Evolutionary conservation across 1,139 yeast species (phyloP).

Genomic region (Pichia cactophila): DNA sequence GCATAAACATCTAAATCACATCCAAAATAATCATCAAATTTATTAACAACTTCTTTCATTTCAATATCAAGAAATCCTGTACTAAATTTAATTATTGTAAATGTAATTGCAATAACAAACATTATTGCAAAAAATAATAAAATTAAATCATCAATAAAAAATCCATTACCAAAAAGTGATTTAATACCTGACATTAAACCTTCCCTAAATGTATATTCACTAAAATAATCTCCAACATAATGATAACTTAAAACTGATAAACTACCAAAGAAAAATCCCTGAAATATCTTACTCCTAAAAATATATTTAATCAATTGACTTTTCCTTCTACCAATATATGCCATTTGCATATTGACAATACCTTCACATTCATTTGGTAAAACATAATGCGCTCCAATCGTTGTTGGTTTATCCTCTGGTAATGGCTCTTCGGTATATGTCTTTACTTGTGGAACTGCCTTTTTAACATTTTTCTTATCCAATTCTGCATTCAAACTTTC

Average conservation of each 20-base stretch:
- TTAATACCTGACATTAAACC: slow-evolving; percentile 16
- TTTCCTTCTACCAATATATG: slow-evolving; percentile 52
- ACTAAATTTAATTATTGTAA: slow-evolving; percentile 28
- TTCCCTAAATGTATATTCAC: slow-evolving; percentile 13
- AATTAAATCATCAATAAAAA: slow-evolving; percentile 30
- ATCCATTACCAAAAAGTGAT: slow-evolving; percentile 30
- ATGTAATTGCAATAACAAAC: slow-evolving; percentile 22
- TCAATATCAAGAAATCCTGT: slow-evolving; percentile 36
- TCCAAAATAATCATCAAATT: slow-evolving; percentile 44
- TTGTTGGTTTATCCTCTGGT: slow-evolving; percentile 41
- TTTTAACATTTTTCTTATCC: not conserved
- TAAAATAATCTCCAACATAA: slow-evolving; percentile 14
- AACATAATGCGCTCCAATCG: slow-evolving; percentile 38
- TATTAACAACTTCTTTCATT: slow-evolving; percentile 41
- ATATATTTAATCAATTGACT: slow-evolving; percentile 41
- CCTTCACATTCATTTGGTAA: slow-evolving; percentile 54
- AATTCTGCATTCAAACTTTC: slow-evolving; percentile 7
- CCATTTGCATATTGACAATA: slow-evolving; percentile 55
- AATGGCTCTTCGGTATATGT: slow-evolving; percentile 33
- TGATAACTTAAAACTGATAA: slow-evolving; percentile 9
- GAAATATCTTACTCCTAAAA: slow-evolving; percentile 41
- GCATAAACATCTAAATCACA: slow-evolving; percentile 45
- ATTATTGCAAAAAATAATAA: slow-evolving; percentile 23
- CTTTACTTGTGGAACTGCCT: slow-evolving; percentile 9
- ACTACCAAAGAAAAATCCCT: slow-evolving; percentile 8